Evolutionary conservation across 352 stramenopile genomes (phyloP).

Genomic region (Phytophthora foliorum): DNA sequence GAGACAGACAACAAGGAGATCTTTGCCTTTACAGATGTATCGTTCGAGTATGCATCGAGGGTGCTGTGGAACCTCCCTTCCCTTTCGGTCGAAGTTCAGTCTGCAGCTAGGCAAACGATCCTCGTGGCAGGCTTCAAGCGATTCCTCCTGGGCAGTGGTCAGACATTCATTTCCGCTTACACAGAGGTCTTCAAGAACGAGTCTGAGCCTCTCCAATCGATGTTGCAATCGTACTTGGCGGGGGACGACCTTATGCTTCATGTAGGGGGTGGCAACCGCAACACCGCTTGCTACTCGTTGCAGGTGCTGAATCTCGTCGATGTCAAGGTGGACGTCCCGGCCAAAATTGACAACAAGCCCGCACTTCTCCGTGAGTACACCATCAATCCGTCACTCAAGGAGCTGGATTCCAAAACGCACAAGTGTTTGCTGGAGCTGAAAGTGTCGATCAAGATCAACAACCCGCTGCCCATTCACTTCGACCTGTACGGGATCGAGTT

Average conservation of each 20-base stretch:
- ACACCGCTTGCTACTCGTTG: slow-evolving; percentile 70
- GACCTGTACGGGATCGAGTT: slow-evolving; percentile 76
- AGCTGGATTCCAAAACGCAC: slow-evolving; percentile 76
- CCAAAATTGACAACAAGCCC: slow-evolving; percentile 78
- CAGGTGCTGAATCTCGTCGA: slow-evolving; percentile 75
- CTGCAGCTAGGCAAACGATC: slow-evolving; percentile 49
- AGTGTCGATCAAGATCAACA: slow-evolving; percentile 80
- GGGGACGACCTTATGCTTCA: slow-evolving; percentile 72
- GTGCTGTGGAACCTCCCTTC: slow-evolving; percentile 85
- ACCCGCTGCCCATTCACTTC: slow-evolving; percentile 83
- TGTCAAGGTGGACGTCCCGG: slow-evolving; percentile 66
- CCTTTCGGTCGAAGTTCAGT: slow-evolving; percentile 66
- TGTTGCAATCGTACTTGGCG: slow-evolving; percentile 77
- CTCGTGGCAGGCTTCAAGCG: slow-evolving; percentile 74
- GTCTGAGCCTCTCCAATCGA: slow-evolving; percentile 67
- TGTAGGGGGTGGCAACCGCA: slow-evolving; percentile 58
- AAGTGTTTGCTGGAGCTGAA: slow-evolving; percentile 79
- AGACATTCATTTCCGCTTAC: slow-evolving; percentile 86
- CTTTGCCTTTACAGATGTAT: slow-evolving; percentile 86
- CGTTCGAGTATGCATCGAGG: slow-evolving; percentile 68
- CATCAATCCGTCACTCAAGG: slow-evolving; percentile 71
- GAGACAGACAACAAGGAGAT: slow-evolving; percentile 66
- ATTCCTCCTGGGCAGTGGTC: slow-evolving; percentile 71
- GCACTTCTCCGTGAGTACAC: slow-evolving; percentile 72
- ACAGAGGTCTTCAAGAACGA: slow-evolving; percentile 74